phyloP scores from a whole-genome alignment of 2,329 filamentous ascomycete genomes.

The Tolypocladium tropicale region DNA sequence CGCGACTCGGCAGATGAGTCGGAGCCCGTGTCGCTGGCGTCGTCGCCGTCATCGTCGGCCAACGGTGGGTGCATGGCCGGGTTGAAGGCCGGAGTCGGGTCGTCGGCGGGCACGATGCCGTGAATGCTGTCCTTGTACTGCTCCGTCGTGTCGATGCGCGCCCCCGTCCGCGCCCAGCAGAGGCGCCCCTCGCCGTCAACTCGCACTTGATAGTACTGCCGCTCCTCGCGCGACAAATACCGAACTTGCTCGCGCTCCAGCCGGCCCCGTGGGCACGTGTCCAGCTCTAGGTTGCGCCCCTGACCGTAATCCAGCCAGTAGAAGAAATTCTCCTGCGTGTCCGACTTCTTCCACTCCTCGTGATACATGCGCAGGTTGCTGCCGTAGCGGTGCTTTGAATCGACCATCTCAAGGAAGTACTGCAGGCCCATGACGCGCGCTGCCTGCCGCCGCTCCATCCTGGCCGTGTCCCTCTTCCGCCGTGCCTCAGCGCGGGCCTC shows the following conservation, averaged over 20 bases:
- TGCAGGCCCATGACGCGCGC: slow-evolving; percentile 75
- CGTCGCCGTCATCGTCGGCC: slow-evolving; percentile 2
- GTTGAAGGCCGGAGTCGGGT: slow-evolving; percentile 45
- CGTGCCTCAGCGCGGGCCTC: slow-evolving; percentile 27
- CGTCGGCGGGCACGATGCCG: slow-evolving; percentile 55
- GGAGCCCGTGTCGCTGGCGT: slow-evolving; percentile 17
- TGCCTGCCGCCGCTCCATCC: slow-evolving; percentile 48
- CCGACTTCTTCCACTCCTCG: slow-evolving; percentile 66
- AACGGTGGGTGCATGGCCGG: slow-evolving; percentile 9
- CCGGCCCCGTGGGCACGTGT: slow-evolving; percentile 60
- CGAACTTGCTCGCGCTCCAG: slow-evolving; percentile 72
- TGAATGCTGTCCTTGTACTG: slow-evolving; percentile 71
- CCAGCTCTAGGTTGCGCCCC: slow-evolving; percentile 59
- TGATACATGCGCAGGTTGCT: slow-evolving; percentile 76
- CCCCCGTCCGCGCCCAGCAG: slow-evolving; percentile 79
- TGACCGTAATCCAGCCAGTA: slow-evolving; percentile 84
- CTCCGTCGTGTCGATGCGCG: slow-evolving; percentile 64
- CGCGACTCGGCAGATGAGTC: slow-evolving; percentile 30
- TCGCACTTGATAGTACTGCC: slow-evolving; percentile 68
- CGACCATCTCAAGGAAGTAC: slow-evolving; percentile 80
- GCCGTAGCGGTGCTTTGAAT: slow-evolving; percentile 79
- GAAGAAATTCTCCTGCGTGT: slow-evolving; percentile 83
- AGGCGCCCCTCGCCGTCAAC: slow-evolving; percentile 66
- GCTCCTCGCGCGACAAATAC: slow-evolving; percentile 74
- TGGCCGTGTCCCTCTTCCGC: slow-evolving; percentile 35